Base-by-base conservation (phyloP, 768 basidiomycete genomes). In the Lactarius psammicola region DNA sequence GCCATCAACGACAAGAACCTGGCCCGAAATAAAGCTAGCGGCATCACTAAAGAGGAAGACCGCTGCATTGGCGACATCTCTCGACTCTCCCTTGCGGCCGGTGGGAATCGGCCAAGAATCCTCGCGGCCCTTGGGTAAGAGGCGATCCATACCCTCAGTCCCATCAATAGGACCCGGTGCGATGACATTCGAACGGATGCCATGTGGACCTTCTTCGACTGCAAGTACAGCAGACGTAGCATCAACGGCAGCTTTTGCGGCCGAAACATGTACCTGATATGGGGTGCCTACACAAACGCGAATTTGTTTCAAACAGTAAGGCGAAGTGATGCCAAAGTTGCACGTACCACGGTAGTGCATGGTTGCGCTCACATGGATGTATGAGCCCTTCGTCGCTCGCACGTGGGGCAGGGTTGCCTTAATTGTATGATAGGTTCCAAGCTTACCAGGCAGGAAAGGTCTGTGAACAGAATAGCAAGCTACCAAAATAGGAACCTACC, bases 171-270 rank as follows among this genome's bases (percentile, higher is more conserved):
- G 87, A 3, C 95, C 90, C 5, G 93, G 92, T 4, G 92, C 83
- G 70, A 94, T 87, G 56, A 91, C 86, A 71, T 94, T 97, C 20
- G 92, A 92, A 55, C 95, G 87, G 23, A 98, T 87, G n/a, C 96
- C 96, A 70, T 86, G 84, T 4, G 95, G 96, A 1, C 95, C 96
- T 78, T 96, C 95, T 77, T 98, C 95, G 15, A 96, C 85, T 2
- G 95, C 94, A 31, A 98, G 77, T 3, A 92, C 94, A 1, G 83
- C 81, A 62, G 91, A 92, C 6, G 95, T 80, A 0, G 95, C 94
- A 73, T 99, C 95, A 40, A 98, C 86, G 20, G 84, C 96, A 0
- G 96, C 95, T 76, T 98, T 99, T 28, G 95, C 95, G 10, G 95
- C 92, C 15, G 92, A 93, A 15, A 96, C 94, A 72, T 98, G 96